These are phyloP conservation scores for Colletotrichum sublineola DNA, from an alignment of 2,329 filamentous ascomycete genomes.

Conservation along the genomic window DNA sequence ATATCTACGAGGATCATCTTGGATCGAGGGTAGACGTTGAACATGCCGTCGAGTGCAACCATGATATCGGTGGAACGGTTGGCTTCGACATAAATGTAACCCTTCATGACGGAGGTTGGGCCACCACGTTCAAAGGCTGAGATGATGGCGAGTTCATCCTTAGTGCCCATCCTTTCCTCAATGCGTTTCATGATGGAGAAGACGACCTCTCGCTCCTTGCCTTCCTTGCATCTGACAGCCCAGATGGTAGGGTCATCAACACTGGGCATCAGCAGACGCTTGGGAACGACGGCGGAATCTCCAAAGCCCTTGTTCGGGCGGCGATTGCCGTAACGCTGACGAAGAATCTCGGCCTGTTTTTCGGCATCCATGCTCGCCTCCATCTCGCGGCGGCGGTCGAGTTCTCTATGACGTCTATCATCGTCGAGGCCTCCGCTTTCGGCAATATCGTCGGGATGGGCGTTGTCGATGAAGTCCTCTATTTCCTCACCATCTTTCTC, in stretches of 20 bases:
- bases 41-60: slow-evolving; percentile 83
- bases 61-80: slow-evolving; percentile 88
- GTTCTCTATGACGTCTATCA: slow-evolving; percentile 91
- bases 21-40: slow-evolving; percentile 89
- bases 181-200: slow-evolving; percentile 90
- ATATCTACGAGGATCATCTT: slow-evolving; percentile 92
- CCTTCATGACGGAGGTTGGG: slow-evolving; percentile 84
- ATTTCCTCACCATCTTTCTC: slow-evolving; percentile 89
- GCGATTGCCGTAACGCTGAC: slow-evolving; percentile 88
- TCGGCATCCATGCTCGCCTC: slow-evolving; percentile 92
- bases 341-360: slow-evolving; percentile 88
- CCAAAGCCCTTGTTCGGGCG: slow-evolving; percentile 73
- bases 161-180: slow-evolving; percentile 82
- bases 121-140: slow-evolving; percentile 92
- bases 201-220: slow-evolving; percentile 94
- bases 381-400: slow-evolving; percentile 91
- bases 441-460: slow-evolving; percentile 89
- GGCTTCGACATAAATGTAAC: slow-evolving; percentile 96
- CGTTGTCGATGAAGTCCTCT: slow-evolving; percentile 88
- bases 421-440: slow-evolving; percentile 86
- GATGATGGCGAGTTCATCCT: slow-evolving; percentile 86
- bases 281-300: slow-evolving; percentile 84
- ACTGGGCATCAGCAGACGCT: slow-evolving; percentile 87
- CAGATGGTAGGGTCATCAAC: slow-evolving; percentile 97
- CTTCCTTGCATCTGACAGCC: slow-evolving; percentile 92